Evolutionary conservation across 225 moss, liverwort and hornwort genomes (phyloP).

Genomic region (Bryoerythrophyllum caledonicum): DNA sequence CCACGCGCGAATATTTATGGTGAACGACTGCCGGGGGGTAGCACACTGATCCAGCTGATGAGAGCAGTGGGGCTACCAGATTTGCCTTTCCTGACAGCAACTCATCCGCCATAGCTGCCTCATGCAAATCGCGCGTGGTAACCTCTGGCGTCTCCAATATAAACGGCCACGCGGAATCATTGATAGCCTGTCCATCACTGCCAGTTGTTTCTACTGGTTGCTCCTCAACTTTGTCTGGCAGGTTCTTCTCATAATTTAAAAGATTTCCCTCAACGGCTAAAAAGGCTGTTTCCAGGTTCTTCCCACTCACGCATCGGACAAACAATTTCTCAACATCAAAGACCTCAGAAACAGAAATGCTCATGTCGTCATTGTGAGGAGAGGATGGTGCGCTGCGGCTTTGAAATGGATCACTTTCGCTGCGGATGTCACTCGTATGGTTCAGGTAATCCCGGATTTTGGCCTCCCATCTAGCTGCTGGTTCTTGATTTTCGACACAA

Average conservation of each 20-base stretch:
- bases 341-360: not conserved
- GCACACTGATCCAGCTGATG: conserved; percentile 5
- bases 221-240: not conserved
- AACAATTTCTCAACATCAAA: conserved; percentile 27
- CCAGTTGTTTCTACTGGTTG: conserved; percentile 5
- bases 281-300: conserved; percentile 29
- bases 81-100: conserved; percentile 16
- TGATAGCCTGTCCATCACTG: conserved; percentile 19
- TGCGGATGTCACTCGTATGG: conserved; percentile 5
- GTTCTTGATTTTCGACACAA: conserved; percentile 66
- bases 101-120: conserved; percentile 26
- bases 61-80: conserved; percentile 18
- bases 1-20: conserved; percentile 54
- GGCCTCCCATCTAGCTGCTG: conserved; percentile 66
- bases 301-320: conserved; percentile 26
- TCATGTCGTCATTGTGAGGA: conserved; percentile 11
- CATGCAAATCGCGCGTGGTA: conserved; percentile 7
- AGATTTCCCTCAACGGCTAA: conserved; percentile 30
- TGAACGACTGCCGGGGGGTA: not conserved
- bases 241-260: conserved; percentile 22
- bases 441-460: conserved; percentile 64
- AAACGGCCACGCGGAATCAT: conserved; percentile 27
- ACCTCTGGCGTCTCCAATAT: conserved; percentile 19
- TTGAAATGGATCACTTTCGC: conserved; percentile 20
- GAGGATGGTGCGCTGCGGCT: conserved; percentile 62